Conservation (phyloP, 2,329 filamentous ascomycete species). For the Colletotrichum trifolii region DNA sequence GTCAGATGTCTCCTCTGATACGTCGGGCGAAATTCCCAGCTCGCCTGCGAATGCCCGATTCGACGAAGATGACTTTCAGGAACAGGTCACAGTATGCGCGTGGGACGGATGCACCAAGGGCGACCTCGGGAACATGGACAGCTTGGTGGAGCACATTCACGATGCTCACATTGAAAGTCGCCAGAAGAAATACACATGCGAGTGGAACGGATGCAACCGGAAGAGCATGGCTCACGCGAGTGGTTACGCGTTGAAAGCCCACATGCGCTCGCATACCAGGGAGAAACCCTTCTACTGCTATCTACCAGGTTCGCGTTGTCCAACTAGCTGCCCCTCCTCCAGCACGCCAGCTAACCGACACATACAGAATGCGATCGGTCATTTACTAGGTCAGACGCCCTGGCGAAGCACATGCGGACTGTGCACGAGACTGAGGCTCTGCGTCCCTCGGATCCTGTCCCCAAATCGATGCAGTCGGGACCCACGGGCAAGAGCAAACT, state of each 20-base stretch:
- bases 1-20: constrained; percentile 89
- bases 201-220: constrained; percentile 89
- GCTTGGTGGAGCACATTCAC: constrained; percentile 85
- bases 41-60: constrained; percentile 74
- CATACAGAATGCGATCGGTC: constrained; percentile 90
- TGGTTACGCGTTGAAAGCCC: constrained; percentile 93
- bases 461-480: constrained; percentile 71
- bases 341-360: constrained; percentile 36
- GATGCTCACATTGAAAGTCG: constrained; percentile 93
- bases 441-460: constrained; percentile 80
- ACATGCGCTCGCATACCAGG: constrained; percentile 97
- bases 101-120: constrained; percentile 81
- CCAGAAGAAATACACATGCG: constrained; percentile 97
- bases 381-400: constrained; percentile 93
- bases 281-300: constrained; percentile 99
- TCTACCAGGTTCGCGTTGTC: constrained; percentile 76
- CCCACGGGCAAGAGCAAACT: constrained; percentile 62
- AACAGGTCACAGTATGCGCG: constrained; percentile 81
- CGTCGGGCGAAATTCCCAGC: constrained; percentile 83
- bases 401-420: constrained; percentile 98
- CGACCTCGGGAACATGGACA: constrained; percentile 84
- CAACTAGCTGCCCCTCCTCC: not conserved
- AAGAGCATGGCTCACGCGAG: constrained; percentile 94
- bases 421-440: constrained; percentile 97
- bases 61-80: constrained; percentile 80